Conservation (phyloP, 169 alveolate genomes). For the Miamiensis avidus region DNA sequence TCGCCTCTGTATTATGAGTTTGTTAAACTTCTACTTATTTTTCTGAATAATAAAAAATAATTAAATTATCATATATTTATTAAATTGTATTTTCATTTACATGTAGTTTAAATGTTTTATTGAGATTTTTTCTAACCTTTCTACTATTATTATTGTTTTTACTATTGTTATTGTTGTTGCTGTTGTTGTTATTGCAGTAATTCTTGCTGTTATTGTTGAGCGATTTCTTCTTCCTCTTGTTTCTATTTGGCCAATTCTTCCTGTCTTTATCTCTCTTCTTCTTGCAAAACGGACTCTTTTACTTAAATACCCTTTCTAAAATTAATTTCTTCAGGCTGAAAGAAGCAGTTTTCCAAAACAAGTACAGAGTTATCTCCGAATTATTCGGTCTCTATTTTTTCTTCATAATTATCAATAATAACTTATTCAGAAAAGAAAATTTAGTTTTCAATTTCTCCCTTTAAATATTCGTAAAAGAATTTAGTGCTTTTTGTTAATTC, state of each 20-base stretch:
- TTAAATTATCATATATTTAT: too few species aligned
- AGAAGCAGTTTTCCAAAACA: slow-evolving; percentile 42
- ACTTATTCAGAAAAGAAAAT: slow-evolving; percentile 34
- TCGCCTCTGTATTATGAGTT: too few species aligned
- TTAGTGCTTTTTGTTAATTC: slow-evolving; percentile 33
- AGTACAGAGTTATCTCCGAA: slow-evolving; percentile 38
- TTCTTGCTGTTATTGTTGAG: too few species aligned
- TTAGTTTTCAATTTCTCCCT: slow-evolving; percentile 33
- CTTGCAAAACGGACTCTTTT: neutral
- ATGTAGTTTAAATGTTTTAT: too few species aligned
- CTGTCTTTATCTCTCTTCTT: neutral
- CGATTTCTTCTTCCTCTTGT: neutral
- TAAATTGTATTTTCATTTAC: too few species aligned
- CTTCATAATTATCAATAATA: slow-evolving; percentile 43
- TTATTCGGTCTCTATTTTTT: slow-evolving; percentile 41
- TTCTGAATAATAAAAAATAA: too few species aligned
- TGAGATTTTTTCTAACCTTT: too few species aligned
- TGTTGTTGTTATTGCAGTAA: too few species aligned
- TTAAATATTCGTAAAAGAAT: slow-evolving; percentile 45
- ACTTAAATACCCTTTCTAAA: neutral
- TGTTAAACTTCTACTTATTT: too few species aligned
- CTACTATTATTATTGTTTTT: too few species aligned
- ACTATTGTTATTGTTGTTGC: too few species aligned
- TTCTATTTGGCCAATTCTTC: neutral
- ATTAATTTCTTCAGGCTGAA: slow-evolving; percentile 38